Conservation (phyloP, 495 filamentous ascomycete genomes). For the Penicillium parvum region DNA sequence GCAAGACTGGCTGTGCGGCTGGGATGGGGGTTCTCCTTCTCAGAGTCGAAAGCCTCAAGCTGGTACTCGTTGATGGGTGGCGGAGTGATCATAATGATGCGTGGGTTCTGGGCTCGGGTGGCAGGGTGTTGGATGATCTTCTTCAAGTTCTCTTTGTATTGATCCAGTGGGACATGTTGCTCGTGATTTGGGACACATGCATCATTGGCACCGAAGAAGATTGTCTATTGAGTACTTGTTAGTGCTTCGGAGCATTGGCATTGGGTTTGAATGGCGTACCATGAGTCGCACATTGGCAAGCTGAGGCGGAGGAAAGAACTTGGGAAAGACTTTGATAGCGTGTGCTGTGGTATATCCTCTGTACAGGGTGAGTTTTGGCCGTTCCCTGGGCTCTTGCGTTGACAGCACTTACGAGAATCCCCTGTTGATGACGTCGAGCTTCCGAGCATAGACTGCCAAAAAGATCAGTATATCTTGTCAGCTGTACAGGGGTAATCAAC, state of each 20-base stretch:
- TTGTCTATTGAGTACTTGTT: slow-evolving; percentile 44
- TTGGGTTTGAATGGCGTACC: slow-evolving; percentile 41
- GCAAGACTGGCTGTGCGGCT: slow-evolving; percentile 60
- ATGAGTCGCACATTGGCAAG: slow-evolving; percentile 59
- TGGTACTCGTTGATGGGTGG: slow-evolving; percentile 78
- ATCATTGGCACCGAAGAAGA: slow-evolving; percentile 89
- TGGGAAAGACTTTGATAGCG: slow-evolving; percentile 54
- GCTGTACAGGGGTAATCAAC: slow-evolving; percentile 4
- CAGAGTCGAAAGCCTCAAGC: slow-evolving; percentile 34
- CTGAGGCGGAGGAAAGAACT: slow-evolving; percentile 52
- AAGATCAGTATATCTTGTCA: not conserved
- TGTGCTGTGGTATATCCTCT: slow-evolving; percentile 68
- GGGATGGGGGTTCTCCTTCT: slow-evolving; percentile 29
- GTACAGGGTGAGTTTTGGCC: not conserved
- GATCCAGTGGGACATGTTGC: slow-evolving; percentile 70
- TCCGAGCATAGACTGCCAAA: slow-evolving; percentile 53
- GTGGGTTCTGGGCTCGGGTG: slow-evolving; percentile 63
- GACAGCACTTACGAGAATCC: slow-evolving; percentile 51
- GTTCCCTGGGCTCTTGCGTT: not conserved
- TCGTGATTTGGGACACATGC: slow-evolving; percentile 56
- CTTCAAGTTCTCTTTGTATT: slow-evolving; percentile 67
- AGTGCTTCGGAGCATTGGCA: slow-evolving; percentile 1
- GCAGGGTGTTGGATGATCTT: slow-evolving; percentile 64
- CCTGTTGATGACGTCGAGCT: slow-evolving; percentile 64
- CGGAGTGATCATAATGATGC: slow-evolving; percentile 71